Conservation (phyloP, 148 eudicot genomes). For the Limonium bicolor region DNA sequence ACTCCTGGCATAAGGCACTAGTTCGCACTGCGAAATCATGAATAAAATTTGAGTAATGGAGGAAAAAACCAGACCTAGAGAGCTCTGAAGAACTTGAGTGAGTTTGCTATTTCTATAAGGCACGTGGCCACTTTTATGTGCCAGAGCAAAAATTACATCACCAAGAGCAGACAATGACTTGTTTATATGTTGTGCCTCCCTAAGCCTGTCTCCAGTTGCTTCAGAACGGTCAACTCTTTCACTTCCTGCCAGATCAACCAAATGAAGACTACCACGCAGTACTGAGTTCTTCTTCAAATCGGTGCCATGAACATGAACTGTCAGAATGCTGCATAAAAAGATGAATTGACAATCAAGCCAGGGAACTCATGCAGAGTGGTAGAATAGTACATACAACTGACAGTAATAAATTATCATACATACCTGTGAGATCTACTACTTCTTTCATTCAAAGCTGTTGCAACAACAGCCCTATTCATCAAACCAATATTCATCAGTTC, state of each 20-base stretch:
- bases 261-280: conserved; percentile 83
- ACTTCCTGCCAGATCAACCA: conserved; percentile 8
- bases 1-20: neutral
- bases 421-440: conserved; percentile 99
- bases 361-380: neutral
- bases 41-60: neutral
- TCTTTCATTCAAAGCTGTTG: conserved; percentile 94
- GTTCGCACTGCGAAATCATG: neutral
- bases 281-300: conserved; percentile 68
- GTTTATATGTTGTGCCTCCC: conserved; percentile 8
- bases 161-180: conserved; percentile 6
- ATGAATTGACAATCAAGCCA: conserved; percentile 2
- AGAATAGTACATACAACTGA: neutral
- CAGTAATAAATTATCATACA: neutral
- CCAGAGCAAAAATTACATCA: conserved; percentile 8
- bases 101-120: conserved; percentile 36
- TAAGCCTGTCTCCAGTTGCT: conserved; percentile 8
- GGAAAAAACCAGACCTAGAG: conserved; percentile 40
- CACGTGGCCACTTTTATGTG: conserved; percentile 3
- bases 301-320: conserved; percentile 87
- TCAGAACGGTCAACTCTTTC: conserved; percentile 6
- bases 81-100: conserved; percentile 95
- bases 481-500: conserved; percentile 85
- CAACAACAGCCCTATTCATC: conserved; percentile 92
- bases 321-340: conserved; percentile 55